phyloP scores from a whole-genome alignment of 495 filamentous ascomycete genomes.

The Aspergillus diversus region DNA sequence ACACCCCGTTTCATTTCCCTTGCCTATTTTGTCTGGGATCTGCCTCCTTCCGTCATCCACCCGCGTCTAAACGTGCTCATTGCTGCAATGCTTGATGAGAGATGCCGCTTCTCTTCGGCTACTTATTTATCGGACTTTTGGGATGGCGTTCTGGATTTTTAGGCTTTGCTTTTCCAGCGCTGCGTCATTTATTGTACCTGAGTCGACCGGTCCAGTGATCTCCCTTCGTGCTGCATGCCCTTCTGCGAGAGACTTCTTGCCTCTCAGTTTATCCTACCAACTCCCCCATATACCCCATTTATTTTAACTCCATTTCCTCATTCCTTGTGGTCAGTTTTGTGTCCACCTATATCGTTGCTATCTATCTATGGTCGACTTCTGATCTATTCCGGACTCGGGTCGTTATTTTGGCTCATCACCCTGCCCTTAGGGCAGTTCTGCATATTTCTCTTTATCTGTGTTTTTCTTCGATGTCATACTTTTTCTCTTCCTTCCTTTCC shows the following conservation, averaged over 20 bases:
- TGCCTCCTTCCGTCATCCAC: conserved; percentile 7
- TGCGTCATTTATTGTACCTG: conserved; percentile 24
- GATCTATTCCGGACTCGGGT: background rate
- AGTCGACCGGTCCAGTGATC: conserved; percentile 7
- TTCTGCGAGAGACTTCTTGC: conserved; percentile 20
- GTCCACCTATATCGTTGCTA: background rate
- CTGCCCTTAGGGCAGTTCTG: background rate
- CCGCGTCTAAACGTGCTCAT: conserved; percentile 4
- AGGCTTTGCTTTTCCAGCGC: conserved; percentile 27
- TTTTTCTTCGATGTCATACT: background rate
- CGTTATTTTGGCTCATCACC: background rate
- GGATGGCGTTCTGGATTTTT: conserved; percentile 25
- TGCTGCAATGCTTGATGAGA: conserved; percentile 16
- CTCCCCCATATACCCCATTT: conserved; percentile 20
- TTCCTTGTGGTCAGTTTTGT: conserved; percentile 1
- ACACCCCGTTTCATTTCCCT: background rate
- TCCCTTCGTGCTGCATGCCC: conserved; percentile 10
- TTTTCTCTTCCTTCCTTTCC: conserved; percentile 5
- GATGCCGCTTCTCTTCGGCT: conserved; percentile 19
- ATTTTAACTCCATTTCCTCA: conserved; percentile 3
- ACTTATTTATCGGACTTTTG: conserved; percentile 16
- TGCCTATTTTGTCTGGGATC: conserved; percentile 10
- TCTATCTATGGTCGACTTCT: background rate
- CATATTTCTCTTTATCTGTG: background rate
- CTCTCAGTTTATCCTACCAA: conserved; percentile 19